These are phyloP conservation scores for Gracilariopsis chorda DNA, from an alignment of 23 red algal genomes.

Conservation along the genomic window DNA sequence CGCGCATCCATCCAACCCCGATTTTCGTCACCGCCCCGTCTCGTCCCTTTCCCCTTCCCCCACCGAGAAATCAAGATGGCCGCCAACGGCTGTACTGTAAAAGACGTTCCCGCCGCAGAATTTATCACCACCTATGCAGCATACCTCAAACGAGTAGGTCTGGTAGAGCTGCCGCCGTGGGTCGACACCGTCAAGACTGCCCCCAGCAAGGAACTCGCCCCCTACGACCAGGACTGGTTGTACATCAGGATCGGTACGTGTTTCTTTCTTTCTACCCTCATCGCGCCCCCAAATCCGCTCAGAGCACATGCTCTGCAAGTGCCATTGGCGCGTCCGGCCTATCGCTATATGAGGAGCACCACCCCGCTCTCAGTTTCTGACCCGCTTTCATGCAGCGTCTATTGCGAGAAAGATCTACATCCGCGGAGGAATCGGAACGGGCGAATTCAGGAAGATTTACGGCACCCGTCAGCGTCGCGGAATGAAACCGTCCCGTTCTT, in stretches of 20 bases:
- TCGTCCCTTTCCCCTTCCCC: too few relatives aligned
- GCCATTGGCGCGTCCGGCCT: not conserved
- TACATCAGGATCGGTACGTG: slow-evolving; percentile 86
- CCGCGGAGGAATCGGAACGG: slow-evolving; percentile 77
- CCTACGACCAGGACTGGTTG: slow-evolving; percentile 96
- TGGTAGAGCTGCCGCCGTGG: slow-evolving; percentile 84
- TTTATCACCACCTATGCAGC: slow-evolving; percentile 88
- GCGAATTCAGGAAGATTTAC: slow-evolving; percentile 87
- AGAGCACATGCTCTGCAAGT: too few relatives aligned
- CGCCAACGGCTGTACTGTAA: slow-evolving; percentile 77
- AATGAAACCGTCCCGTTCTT: slow-evolving; percentile 80
- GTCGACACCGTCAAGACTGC: slow-evolving; percentile 92
- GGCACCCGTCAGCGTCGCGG: slow-evolving; percentile 80
- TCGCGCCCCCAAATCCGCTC: too few relatives aligned
- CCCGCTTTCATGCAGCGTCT: slow-evolving; percentile 45
- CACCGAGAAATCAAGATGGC: not conserved
- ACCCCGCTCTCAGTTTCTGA: not conserved
- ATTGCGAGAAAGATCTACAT: slow-evolving; percentile 93
- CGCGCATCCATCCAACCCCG: too few relatives aligned
- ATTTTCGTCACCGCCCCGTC: too few relatives aligned
- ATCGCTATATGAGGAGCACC: not conserved
- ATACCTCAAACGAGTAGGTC: slow-evolving; percentile 80
- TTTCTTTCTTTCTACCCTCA: too few relatives aligned
- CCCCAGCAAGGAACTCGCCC: slow-evolving; percentile 86
- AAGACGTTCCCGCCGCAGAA: slow-evolving; percentile 91